Conservation (phyloP, 345 rosid species). For the Dipteronia dyeriana region DNA sequence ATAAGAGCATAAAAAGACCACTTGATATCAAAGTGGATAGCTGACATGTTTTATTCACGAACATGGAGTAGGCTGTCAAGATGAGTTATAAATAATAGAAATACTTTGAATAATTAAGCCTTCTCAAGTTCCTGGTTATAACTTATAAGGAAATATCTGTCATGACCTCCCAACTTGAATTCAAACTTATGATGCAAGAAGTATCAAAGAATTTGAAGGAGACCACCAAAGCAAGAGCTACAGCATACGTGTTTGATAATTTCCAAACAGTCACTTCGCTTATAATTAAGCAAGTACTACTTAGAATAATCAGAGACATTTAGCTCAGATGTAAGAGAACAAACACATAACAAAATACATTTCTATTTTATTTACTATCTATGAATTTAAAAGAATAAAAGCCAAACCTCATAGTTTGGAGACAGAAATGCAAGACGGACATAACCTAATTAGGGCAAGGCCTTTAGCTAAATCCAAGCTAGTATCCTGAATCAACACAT, state of each 20-base stretch:
- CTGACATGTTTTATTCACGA: background rate
- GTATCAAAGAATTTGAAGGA: background rate
- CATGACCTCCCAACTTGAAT: background rate
- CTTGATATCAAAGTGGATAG: background rate
- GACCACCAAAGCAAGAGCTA: background rate
- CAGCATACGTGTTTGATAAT: background rate
- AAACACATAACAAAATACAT: background rate
- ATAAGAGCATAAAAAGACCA: background rate
- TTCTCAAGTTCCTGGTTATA: background rate
- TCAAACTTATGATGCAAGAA: background rate
- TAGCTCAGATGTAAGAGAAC: background rate
- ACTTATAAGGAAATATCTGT: background rate
- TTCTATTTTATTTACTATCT: background rate
- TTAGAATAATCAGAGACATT: background rate
- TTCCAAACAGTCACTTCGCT: background rate
- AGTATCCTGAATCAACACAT: background rate
- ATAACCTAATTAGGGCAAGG: background rate
- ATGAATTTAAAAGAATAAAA: background rate
- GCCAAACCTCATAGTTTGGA: background rate
- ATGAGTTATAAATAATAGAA: background rate
- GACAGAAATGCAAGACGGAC: background rate
- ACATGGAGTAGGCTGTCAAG: background rate
- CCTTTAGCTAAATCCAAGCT: background rate
- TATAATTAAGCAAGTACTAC: background rate
- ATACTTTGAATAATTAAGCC: background rate